These are phyloP conservation scores for Pseudozyma hubeiensis DNA, from an alignment of 1,284 basidiomycete genomes.

Conservation along the genomic window DNA sequence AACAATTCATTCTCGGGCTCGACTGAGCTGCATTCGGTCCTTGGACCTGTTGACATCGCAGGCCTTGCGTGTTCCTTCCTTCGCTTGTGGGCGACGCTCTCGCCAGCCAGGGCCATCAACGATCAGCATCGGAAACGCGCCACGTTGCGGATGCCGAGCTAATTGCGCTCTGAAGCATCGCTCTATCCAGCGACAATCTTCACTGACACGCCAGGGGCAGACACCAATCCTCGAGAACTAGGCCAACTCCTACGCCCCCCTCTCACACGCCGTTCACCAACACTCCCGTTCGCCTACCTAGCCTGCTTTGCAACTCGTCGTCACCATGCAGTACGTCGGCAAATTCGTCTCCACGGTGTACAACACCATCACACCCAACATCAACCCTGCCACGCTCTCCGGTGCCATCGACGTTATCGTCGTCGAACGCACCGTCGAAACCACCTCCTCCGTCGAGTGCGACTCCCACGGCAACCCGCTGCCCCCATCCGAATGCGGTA, in stretches of 20 bases:
- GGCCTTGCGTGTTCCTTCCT: no score
- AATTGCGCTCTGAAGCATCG: neutral
- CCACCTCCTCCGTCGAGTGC: constrained; percentile 72
- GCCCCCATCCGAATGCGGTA: constrained; percentile 14
- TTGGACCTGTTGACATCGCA: no score
- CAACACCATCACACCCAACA: constrained; percentile 68
- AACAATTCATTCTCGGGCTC: no score
- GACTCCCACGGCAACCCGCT: constrained; percentile 33
- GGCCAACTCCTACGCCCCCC: no score
- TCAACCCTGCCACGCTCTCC: constrained; percentile 68
- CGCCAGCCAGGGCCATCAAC: no score
- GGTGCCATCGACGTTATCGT: constrained; percentile 69
- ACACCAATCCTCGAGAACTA: no score
- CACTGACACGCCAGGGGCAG: neutral
- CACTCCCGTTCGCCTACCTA: no score
- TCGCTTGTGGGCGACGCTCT: no score
- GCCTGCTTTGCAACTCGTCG: neutral
- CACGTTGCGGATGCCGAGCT: constrained; percentile 5
- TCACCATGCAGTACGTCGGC: constrained; percentile 67
- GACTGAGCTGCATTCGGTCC: no score
- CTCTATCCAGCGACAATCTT: constrained; percentile 7
- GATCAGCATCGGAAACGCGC: no score
- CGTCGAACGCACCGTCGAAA: constrained; percentile 71
- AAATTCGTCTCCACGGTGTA: constrained; percentile 67
- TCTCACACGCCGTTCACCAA: no score